These are phyloP conservation scores for Auricularia sp. DNA, from an alignment of 768 basidiomycete genomes.

Conservation along the genomic window DNA sequence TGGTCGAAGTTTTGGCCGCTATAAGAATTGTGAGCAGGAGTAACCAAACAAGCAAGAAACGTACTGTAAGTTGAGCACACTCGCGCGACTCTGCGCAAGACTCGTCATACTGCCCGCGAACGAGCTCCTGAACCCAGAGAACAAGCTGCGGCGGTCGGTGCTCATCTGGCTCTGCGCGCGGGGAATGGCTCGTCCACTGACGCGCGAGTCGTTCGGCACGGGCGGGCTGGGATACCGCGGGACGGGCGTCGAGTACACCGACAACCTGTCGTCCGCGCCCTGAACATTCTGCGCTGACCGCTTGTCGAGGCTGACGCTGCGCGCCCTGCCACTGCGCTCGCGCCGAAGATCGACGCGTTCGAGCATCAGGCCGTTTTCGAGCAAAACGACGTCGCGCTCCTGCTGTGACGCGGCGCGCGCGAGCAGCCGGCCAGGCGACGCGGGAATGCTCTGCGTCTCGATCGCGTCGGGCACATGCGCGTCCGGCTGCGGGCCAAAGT, in stretches of 20 bases:
- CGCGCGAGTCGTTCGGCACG: neutral
- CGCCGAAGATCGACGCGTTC: slow-evolving; percentile 72
- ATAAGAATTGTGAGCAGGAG: neutral
- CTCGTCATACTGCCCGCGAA: neutral
- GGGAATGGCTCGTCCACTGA: neutral
- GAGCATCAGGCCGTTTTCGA: slow-evolving; percentile 83
- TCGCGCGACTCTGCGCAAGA: neutral
- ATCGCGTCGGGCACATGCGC: slow-evolving; percentile 6
- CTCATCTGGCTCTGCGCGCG: neutral
- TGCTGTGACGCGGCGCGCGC: slow-evolving; percentile 24
- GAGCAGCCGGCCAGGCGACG: neutral
- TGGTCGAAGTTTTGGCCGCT: neutral
- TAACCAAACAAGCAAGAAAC: neutral
- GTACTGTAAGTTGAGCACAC: neutral
- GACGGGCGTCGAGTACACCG: neutral
- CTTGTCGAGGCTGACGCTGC: neutral
- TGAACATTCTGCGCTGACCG: neutral
- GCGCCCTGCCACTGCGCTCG: slow-evolving; percentile 8
- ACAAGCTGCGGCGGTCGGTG: neutral
- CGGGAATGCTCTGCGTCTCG: neutral
- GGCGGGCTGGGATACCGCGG: neutral
- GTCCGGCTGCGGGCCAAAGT: slow-evolving; percentile 24
- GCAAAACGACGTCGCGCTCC: slow-evolving; percentile 64
- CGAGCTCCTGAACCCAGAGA: neutral
- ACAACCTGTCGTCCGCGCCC: neutral